These are phyloP conservation scores for Trichoderma brevicompactum DNA, from an alignment of 2,329 filamentous ascomycete species.

Conservation along the genomic window DNA sequence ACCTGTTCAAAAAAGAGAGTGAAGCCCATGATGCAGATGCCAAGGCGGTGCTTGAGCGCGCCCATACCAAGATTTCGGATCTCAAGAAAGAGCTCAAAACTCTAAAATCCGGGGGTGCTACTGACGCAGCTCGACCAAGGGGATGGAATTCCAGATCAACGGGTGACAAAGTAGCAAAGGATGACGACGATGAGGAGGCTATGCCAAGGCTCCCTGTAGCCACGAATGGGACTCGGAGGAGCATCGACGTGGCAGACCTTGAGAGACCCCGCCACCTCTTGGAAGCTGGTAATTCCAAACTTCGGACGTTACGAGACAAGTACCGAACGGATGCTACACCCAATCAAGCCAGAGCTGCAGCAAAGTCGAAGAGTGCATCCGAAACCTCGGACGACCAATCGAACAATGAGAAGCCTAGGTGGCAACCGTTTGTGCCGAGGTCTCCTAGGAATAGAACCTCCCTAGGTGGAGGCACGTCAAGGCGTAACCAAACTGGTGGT, in stretches of 20 bases:
- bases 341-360: conserved; percentile 31
- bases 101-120: conserved; percentile 43
- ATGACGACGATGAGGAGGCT: not conserved
- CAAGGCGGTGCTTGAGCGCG: conserved; percentile 58
- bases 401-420: conserved; percentile 43
- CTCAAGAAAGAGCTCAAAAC: conserved; percentile 58
- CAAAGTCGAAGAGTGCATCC: conserved; percentile 28
- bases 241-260: conserved; percentile 38
- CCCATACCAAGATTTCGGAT: conserved; percentile 60
- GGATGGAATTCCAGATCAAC: conserved; percentile 40
- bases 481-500: conserved; percentile 39
- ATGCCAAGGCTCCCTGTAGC: not conserved
- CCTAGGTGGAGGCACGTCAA: conserved; percentile 42
- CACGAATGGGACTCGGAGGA: conserved; percentile 33
- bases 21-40: conserved; percentile 60
- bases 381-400: conserved; percentile 35
- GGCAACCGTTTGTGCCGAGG: conserved; percentile 50
- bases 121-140: conserved; percentile 35
- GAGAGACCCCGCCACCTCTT: conserved; percentile 29
- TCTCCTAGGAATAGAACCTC: conserved; percentile 47
- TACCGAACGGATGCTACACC: conserved; percentile 40
- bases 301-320: conserved; percentile 43
- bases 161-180: conserved; percentile 29
- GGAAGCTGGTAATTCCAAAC: conserved; percentile 31
- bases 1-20: conserved; percentile 57